Evolutionary conservation across 2,329 filamentous ascomycete species (phyloP).

Genomic region (Pseudopithomyces maydicus): DNA sequence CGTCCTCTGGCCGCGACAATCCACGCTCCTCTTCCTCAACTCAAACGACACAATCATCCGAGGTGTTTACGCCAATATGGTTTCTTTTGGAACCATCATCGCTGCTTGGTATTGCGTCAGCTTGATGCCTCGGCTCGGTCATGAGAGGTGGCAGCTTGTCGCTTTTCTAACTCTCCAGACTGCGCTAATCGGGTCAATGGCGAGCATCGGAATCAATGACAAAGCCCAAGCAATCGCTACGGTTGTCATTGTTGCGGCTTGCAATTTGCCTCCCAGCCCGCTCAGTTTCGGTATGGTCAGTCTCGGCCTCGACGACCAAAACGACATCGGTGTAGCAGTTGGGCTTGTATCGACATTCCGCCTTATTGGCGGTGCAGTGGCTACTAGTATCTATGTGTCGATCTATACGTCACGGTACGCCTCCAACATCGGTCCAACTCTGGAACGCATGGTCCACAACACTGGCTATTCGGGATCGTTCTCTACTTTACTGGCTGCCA

Average conservation of each 20-base stretch:
- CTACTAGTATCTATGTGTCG: conserved; percentile 47
- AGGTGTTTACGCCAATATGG: conserved; percentile 31
- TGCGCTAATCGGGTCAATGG: conserved; percentile 43
- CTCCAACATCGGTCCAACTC: conserved; percentile 7
- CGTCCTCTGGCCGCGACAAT: conserved; percentile 32
- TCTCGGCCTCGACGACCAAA: conserved; percentile 43
- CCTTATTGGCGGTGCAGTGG: conserved; percentile 45
- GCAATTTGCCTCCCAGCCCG: conserved; percentile 39
- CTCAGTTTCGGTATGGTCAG: conserved; percentile 44
- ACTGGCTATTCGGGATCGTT: conserved; percentile 12
- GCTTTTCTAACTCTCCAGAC: conserved; percentile 42
- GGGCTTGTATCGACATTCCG: conserved; percentile 47
- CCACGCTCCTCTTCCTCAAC: conserved; percentile 24
- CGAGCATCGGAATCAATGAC: conserved; percentile 38
- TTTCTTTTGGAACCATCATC: conserved; percentile 34
- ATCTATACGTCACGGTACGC: conserved; percentile 40
- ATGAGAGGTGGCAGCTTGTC: conserved; percentile 47
- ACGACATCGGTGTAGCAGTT: conserved; percentile 45
- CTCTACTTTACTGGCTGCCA: conserved; percentile 31
- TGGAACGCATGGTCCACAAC: conserved; percentile 4
- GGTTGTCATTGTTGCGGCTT: conserved; percentile 34
- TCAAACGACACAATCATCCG: conserved; percentile 25
- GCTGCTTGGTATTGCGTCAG: conserved; percentile 32
- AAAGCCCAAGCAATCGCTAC: conserved; percentile 45
- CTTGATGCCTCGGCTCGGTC: conserved; percentile 38